Conservation (phyloP, 257 asterid species). For the Gentiana straminea region DNA sequence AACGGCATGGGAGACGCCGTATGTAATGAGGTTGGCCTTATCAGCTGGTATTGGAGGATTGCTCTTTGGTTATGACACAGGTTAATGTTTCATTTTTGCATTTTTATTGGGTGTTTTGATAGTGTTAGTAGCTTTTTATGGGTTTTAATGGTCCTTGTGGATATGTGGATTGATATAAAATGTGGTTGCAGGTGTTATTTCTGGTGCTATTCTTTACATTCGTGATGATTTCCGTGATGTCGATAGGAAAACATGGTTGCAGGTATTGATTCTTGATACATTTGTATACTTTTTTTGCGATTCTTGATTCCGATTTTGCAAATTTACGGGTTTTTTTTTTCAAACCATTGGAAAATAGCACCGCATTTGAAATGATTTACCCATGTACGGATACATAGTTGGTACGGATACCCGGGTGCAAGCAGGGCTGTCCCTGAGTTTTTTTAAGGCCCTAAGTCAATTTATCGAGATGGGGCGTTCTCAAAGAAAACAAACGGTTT, state of each 20-base stretch:
- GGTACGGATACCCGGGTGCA: too few relatives aligned
- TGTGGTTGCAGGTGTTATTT: conserved; percentile 19
- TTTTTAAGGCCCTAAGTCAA: too few relatives aligned
- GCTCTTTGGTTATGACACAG: conserved; percentile 29
- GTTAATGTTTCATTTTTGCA: neutral
- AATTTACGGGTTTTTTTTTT: too few relatives aligned
- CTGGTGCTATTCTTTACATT: conserved; percentile 36
- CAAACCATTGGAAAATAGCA: too few relatives aligned
- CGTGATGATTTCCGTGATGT: conserved; percentile 25
- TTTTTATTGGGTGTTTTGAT: neutral
- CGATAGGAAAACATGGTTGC: conserved; percentile 27
- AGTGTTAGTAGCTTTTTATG: neutral
- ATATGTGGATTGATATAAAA: neutral
- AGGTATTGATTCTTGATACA: conserved; percentile 7
- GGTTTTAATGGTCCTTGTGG: neutral
- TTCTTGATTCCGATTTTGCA: too few relatives aligned
- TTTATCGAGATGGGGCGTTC: too few relatives aligned
- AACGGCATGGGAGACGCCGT: conserved; percentile 26
- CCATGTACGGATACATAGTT: too few relatives aligned
- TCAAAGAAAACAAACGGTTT: too few relatives aligned
- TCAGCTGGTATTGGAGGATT: conserved; percentile 36
- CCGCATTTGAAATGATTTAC: too few relatives aligned
- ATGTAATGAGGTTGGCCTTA: conserved; percentile 28
- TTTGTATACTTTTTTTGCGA: neutral
- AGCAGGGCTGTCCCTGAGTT: too few relatives aligned